phyloP scores from a whole-genome alignment of 768 basidiomycete species.

The Rhodocollybia butyracea region DNA sequence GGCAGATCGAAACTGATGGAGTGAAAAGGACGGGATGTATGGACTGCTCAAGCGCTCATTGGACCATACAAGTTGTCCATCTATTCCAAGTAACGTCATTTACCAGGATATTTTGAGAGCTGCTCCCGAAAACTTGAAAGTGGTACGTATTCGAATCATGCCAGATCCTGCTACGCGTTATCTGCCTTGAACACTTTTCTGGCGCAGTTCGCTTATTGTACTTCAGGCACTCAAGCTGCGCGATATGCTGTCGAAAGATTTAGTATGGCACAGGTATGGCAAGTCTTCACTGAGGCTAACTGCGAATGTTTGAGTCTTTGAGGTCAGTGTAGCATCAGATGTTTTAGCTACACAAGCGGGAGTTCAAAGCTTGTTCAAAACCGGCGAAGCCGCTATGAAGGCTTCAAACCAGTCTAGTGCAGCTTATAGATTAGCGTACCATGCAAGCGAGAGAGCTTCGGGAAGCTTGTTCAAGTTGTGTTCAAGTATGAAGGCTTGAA shows the following conservation, averaged over 20 bases:
- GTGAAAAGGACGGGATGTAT: constrained; percentile 61
- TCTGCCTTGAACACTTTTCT: not conserved
- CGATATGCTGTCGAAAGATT: constrained; percentile 47
- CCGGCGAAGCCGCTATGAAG: not conserved
- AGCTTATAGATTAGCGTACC: too few species aligned
- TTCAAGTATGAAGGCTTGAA: too few species aligned
- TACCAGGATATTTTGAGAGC: constrained; percentile 47
- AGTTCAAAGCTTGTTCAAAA: not conserved
- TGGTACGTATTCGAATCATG: constrained; percentile 50
- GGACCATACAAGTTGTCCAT: constrained; percentile 70
- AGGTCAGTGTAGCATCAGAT: constrained; percentile 40
- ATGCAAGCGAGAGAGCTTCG: too few species aligned
- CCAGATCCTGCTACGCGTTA: not conserved
- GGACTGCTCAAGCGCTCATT: constrained; percentile 59
- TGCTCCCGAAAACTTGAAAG: constrained; percentile 52
- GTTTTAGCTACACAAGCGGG: constrained; percentile 27
- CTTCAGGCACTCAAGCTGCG: constrained; percentile 39
- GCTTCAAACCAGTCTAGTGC: too few species aligned
- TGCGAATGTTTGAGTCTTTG: not conserved
- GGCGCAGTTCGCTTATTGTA: constrained; percentile 38
- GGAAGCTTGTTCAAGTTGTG: too few species aligned
- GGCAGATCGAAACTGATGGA: constrained; percentile 66
- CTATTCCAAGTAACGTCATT: constrained; percentile 57
- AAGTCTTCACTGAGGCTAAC: constrained; percentile 12
- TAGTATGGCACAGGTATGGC: too few species aligned